Evolutionary conservation across 345 rosid species (phyloP).

Genomic region (Arabis alpina): DNA sequence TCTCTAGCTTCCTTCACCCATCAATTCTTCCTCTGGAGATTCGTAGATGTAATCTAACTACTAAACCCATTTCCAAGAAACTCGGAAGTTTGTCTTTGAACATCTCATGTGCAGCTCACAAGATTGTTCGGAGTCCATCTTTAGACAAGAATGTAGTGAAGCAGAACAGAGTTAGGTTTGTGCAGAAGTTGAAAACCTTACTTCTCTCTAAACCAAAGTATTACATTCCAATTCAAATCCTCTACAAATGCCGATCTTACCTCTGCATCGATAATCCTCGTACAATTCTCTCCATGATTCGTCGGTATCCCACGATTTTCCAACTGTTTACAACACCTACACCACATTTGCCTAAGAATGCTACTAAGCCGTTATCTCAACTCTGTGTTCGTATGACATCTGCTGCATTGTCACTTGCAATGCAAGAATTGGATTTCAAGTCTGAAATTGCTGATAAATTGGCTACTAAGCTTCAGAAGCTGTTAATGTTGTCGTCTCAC

Average conservation of each 20-base stretch:
- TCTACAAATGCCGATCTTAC: constrained; percentile 73
- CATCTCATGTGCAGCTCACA: constrained; percentile 56
- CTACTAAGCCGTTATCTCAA: constrained; percentile 64
- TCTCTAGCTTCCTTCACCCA: constrained; percentile 47
- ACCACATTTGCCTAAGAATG: constrained; percentile 74
- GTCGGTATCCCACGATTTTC: constrained; percentile 81
- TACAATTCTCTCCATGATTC: constrained; percentile 68
- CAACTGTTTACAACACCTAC: constrained; percentile 68
- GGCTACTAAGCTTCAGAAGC: constrained; percentile 81
- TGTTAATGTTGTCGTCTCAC: constrained; percentile 86
- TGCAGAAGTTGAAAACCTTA: constrained; percentile 77
- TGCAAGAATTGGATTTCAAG: constrained; percentile 56
- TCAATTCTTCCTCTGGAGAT: constrained; percentile 24
- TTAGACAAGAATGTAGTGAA: constrained; percentile 75
- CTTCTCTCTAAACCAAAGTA: constrained; percentile 86
- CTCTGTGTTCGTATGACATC: constrained; percentile 82
- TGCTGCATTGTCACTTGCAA: constrained; percentile 65
- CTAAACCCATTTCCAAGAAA: constrained; percentile 36
- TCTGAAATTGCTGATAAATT: constrained; percentile 59
- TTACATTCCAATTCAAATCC: constrained; percentile 70
- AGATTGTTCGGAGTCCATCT: constrained; percentile 65
- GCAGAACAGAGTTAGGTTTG: constrained; percentile 71
- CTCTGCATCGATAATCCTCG: constrained; percentile 62
- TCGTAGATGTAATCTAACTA: constrained; percentile 19
- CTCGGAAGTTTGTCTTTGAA: constrained; percentile 27